Conservation (phyloP, 169 alveolate genomes). For the Besnoitia besnoiti region DNA sequence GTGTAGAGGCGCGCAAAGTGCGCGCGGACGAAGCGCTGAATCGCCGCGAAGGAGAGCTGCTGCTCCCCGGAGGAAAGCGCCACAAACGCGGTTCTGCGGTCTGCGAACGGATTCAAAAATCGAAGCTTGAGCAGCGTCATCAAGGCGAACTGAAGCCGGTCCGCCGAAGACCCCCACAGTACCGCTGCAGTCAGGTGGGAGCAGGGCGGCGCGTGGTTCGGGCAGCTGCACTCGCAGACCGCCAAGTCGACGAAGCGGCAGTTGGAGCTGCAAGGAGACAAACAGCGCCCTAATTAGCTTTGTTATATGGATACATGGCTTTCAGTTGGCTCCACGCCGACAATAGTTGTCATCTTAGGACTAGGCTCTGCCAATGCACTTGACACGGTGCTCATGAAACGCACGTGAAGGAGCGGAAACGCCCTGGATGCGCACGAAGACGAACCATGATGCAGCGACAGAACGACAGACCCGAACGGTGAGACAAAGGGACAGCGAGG, state of each 20-base stretch:
- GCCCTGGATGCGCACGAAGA: too few relatives aligned
- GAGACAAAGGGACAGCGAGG: neutral
- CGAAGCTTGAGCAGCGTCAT: slow-evolving; percentile 47
- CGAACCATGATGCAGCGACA: neutral
- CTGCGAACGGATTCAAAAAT: slow-evolving; percentile 1
- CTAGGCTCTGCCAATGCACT: too few relatives aligned
- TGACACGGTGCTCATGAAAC: too few relatives aligned
- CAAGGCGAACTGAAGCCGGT: slow-evolving; percentile 39
- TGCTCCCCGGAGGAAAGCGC: neutral
- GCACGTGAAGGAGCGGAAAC: too few relatives aligned
- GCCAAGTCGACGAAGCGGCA: slow-evolving; percentile 68
- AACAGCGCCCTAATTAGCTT: too few relatives aligned
- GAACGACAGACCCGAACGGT: neutral
- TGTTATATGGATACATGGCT: too few relatives aligned
- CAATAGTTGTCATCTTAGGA: too few relatives aligned
- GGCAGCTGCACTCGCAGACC: slow-evolving; percentile 70
- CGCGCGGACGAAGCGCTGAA: slow-evolving; percentile 6
- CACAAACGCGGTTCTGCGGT: slow-evolving; percentile 8
- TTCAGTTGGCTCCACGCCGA: too few relatives aligned
- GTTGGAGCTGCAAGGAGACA: slow-evolving; percentile 47
- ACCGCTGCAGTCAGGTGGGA: slow-evolving; percentile 66
- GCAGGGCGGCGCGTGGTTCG: slow-evolving; percentile 56
- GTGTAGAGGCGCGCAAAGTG: slow-evolving; percentile 33
- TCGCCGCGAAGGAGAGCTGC: neutral
- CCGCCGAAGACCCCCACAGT: slow-evolving; percentile 30